Percentiles rank a stretch among this genome's conserved stretches.
Conservation (phyloP, 495 filamentous ascomycete genomes). For the Penicillium ucsense region DNA sequence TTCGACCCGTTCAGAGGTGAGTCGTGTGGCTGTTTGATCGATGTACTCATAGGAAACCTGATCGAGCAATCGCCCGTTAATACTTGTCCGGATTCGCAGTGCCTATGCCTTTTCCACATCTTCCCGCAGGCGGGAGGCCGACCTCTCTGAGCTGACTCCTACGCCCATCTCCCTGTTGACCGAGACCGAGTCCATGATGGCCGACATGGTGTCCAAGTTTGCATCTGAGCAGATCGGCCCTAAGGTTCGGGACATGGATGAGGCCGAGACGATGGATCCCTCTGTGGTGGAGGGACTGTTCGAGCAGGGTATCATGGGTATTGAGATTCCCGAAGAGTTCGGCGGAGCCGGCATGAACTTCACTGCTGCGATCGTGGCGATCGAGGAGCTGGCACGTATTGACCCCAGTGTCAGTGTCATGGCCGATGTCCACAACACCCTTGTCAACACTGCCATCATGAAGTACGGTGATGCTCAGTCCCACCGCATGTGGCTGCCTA, state of each 20-base stretch:
- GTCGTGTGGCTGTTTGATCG: too few species aligned
- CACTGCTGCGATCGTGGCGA: slow-evolving; percentile 87
- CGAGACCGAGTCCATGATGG: slow-evolving; percentile 82
- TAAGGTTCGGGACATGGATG: slow-evolving; percentile 95
- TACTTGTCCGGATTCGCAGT: slow-evolving; percentile 23
- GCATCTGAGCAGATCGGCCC: slow-evolving; percentile 80
- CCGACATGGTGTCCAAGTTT: slow-evolving; percentile 84
- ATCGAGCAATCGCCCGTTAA: too few species aligned
- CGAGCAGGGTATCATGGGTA: slow-evolving; percentile 94
- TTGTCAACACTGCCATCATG: slow-evolving; percentile 88
- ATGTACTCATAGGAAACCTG: too few species aligned
- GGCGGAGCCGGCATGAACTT: slow-evolving; percentile 98
- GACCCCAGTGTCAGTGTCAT: slow-evolving; percentile 92
- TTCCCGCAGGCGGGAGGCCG: slow-evolving; percentile 44
- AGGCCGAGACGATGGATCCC: slow-evolving; percentile 89
- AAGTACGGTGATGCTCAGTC: slow-evolving; percentile 69
- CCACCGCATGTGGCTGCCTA: slow-evolving; percentile 79
- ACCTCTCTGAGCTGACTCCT: slow-evolving; percentile 64
- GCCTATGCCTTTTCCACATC: slow-evolving; percentile 67
- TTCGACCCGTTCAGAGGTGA: slow-evolving; percentile 38
- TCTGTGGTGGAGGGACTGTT: slow-evolving; percentile 83
- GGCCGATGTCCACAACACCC: slow-evolving; percentile 93
- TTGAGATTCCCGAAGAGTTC: slow-evolving; percentile 95
- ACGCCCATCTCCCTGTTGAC: slow-evolving; percentile 91
- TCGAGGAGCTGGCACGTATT: slow-evolving; percentile 90